A percentile compares a stretch with the other conserved stretches of the same genome.
These are phyloP conservation scores for Penicillium sp. DNA, from an alignment of 2,329 filamentous ascomycete genomes.

Conservation along the genomic window DNA sequence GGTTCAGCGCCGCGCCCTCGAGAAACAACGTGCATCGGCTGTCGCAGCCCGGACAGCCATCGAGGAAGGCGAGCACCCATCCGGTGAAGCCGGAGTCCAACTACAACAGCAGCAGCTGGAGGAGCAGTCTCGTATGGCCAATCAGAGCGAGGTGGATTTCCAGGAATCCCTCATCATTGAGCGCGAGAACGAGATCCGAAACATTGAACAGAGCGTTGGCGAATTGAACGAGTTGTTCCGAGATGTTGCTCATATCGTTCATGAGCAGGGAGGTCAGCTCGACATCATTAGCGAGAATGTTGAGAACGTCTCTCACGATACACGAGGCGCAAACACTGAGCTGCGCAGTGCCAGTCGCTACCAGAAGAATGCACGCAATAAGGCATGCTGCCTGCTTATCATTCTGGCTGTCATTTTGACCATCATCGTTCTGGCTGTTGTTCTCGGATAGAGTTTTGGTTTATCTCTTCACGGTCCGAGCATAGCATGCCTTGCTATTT, in stretches of 20 bases:
- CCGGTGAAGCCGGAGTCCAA: slow-evolving; percentile 45
- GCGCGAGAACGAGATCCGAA: slow-evolving; percentile 93
- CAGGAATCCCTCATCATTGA: slow-evolving; percentile 95
- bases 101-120: slow-evolving; percentile 69
- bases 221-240: slow-evolving; percentile 96
- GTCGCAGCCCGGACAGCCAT: slow-evolving; percentile 79
- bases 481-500: slow-evolving; percentile 29
- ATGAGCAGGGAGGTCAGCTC: slow-evolving; percentile 86
- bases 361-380: slow-evolving; percentile 93
- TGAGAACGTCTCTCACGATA: slow-evolving; percentile 77
- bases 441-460: slow-evolving; percentile 60
- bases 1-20: slow-evolving; percentile 85
- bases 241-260: slow-evolving; percentile 96
- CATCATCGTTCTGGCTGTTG: slow-evolving; percentile 84
- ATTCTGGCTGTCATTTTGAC: slow-evolving; percentile 87
- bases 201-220: slow-evolving; percentile 94
- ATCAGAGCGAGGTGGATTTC: slow-evolving; percentile 95
- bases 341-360: slow-evolving; percentile 83
- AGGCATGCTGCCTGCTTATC: slow-evolving; percentile 87
- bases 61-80: slow-evolving; percentile 52
- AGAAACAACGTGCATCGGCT: slow-evolving; percentile 87
- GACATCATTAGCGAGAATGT: slow-evolving; percentile 89
- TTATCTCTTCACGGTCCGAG: background rate
- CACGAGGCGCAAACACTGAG: slow-evolving; percentile 81
- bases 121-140: slow-evolving; percentile 76